Percentiles rank a stretch among this genome's conserved stretches.
Conservation (phyloP, 768 basidiomycete genomes). For the Tulasnella sp. region DNA sequence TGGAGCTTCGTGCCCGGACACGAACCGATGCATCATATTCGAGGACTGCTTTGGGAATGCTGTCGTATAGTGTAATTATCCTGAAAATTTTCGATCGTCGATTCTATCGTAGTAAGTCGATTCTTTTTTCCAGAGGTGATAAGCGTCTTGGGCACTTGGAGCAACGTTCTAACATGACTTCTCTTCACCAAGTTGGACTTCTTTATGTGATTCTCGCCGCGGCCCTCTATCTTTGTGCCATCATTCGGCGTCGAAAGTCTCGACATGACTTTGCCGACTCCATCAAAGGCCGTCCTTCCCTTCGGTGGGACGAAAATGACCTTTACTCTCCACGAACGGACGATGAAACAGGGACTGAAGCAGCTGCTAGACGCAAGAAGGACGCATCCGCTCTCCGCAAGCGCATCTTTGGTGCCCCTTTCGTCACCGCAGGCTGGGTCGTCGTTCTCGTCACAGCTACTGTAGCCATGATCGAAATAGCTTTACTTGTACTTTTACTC, state of each 20-base stretch:
- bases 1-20: conserved; percentile 75
- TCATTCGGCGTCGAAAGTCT: conserved; percentile 60
- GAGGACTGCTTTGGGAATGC: conserved; percentile 66
- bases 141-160: not conserved
- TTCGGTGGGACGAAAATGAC: conserved; percentile 18
- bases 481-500: conserved; percentile 60
- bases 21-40: conserved; percentile 79
- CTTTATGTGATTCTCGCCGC: conserved; percentile 47
- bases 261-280: conserved; percentile 74
- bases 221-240: conserved; percentile 56
- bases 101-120: conserved; percentile 65
- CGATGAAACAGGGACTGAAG: not conserved
- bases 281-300: conserved; percentile 23
- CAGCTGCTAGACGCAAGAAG: conserved; percentile 3
- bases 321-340: not conserved
- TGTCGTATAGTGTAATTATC: conserved; percentile 70
- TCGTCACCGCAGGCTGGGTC: conserved; percentile 76
- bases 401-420: conserved; percentile 68
- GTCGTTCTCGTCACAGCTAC: conserved; percentile 53
- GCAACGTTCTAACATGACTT: not conserved
- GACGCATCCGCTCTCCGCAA: conserved; percentile 32
- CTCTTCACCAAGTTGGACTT: conserved; percentile 34
- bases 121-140: conserved; percentile 1
- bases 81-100: conserved; percentile 72
- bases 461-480: conserved; percentile 63